Evolutionary conservation across 352 stramenopile genomes (phyloP), one percentile per base, ranked within the genome.

Genomic region (Globisporangium orthogonon): DNA sequence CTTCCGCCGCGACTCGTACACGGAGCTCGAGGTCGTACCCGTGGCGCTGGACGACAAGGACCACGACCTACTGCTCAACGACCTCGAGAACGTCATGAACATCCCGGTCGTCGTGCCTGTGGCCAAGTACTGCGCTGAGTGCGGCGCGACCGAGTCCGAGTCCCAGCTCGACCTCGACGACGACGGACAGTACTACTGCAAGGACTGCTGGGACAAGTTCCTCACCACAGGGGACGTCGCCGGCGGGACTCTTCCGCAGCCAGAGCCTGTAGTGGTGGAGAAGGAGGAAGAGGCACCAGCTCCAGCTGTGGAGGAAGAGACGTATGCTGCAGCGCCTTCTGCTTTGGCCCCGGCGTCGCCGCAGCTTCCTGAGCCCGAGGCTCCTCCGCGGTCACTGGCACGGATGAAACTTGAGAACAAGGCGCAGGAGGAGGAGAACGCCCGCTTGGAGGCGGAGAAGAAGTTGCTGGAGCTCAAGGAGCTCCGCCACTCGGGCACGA

Each of bases 161-260:
- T 85, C 74, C 0, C 82, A 83, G 67, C 69, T 92, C 11, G 78
- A 91, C 45, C 73, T 89, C 49, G 85, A 95, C 60, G 81, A 87
- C 37, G 83, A 95, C 48, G 83, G 82, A 0, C 74, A 92, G 50
- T 90, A 86, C 62, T 95, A 95, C 63, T 95, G 85, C 71, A 89
- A 88, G 56, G 85, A 90, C 60, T 95, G 85, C 52, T 95, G 83
- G 83, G 83, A 91, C 44, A 89, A 92, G 50, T 95, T 90, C 54
- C 69, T 90, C 35, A 86, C 73, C 46, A 40, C 73, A 58, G 77
- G 74, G 2, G 68, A 66, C 18, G 56, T 9, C 29, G n/a, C 17
- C n/a, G 31, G 11, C 7, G 30, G 14, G 6, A 7, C 28, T 10
- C 58, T 6, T 49, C 67, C 14, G 44, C 46, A 45, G 37, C 48